Conservation (phyloP, 1,284 basidiomycete genomes). For the Exobasidium cylindrosporum region DNA sequence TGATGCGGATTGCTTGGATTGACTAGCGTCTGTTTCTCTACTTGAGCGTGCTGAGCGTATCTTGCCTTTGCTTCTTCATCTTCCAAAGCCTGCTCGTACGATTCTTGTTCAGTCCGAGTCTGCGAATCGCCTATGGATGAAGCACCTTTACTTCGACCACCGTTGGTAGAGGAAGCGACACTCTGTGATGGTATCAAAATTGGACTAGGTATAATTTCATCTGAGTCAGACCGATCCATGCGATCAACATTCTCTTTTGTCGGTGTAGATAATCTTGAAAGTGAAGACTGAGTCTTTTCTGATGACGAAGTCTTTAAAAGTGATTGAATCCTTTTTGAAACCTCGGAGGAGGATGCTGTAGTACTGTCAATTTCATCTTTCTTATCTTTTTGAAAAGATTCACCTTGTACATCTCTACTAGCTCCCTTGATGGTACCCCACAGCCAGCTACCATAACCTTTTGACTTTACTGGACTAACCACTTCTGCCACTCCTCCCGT, state of each 20-base stretch:
- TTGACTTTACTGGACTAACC: constrained; percentile 5
- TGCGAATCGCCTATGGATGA: constrained; percentile 4
- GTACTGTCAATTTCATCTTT: neutral
- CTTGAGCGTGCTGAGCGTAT: constrained; percentile 42
- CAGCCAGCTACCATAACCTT: constrained; percentile 23
- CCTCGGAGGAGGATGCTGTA: constrained; percentile 25
- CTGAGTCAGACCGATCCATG: constrained; percentile 20
- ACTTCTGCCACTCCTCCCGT: constrained; percentile 13
- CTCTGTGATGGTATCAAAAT: constrained; percentile 37
- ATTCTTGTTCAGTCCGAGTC: constrained; percentile 30
- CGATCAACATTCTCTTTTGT: neutral
- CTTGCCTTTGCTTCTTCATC: constrained; percentile 39
- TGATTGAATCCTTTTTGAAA: constrained; percentile 38
- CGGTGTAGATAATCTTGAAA: neutral
- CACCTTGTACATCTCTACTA: neutral
- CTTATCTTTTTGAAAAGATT: neutral
- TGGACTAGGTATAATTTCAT: constrained; percentile 28
- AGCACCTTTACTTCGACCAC: constrained; percentile 18
- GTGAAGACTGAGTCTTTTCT: neutral
- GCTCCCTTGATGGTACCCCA: constrained; percentile 29
- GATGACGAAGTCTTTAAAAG: constrained; percentile 20
- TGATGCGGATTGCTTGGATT: constrained; percentile 52
- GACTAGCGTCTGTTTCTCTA: constrained; percentile 50
- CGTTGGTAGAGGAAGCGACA: neutral
- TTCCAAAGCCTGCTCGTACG: constrained; percentile 40